A percentile compares a stretch with the other conserved stretches of the same genome.
These are phyloP conservation scores for Blastocystis sp. DNA, from an alignment of 352 stramenopile genomes.

Conservation along the genomic window DNA sequence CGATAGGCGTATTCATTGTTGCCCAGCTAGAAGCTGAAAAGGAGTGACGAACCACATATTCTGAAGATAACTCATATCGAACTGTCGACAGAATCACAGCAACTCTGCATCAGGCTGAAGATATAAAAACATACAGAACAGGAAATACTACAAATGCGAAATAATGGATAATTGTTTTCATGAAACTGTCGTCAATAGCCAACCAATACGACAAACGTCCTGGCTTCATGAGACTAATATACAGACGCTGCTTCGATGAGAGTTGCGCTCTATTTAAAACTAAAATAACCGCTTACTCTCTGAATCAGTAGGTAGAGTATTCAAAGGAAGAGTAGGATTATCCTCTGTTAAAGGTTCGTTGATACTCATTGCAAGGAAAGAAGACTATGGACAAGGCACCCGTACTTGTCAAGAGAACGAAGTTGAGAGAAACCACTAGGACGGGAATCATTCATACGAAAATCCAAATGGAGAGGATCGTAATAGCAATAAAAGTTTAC, in stretches of 20 bases:
- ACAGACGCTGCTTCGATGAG: conserved; percentile 18
- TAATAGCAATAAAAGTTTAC: too few relatives aligned
- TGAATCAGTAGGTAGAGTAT: not conserved
- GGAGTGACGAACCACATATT: not conserved
- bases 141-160: conserved; percentile 28
- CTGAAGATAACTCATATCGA: not conserved
- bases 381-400: not conserved
- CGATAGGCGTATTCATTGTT: not conserved
- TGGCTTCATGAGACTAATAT: conserved; percentile 48
- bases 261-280: not conserved
- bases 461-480: too few relatives aligned
- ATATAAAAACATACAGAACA: not conserved
- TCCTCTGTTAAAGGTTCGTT: not conserved
- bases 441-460: too few relatives aligned
- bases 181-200: conserved; percentile 20
- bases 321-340: not conserved
- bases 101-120: not conserved
- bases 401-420: not conserved
- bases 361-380: not conserved
- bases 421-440: not conserved
- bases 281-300: not conserved
- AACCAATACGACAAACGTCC: conserved; percentile 43
- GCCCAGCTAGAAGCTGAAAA: not conserved
- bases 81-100: not conserved
- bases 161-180: conserved; percentile 41